Evolutionary conservation across 805 yeast genomes (phyloP).

Genomic region (Candida insectalens): DNA sequence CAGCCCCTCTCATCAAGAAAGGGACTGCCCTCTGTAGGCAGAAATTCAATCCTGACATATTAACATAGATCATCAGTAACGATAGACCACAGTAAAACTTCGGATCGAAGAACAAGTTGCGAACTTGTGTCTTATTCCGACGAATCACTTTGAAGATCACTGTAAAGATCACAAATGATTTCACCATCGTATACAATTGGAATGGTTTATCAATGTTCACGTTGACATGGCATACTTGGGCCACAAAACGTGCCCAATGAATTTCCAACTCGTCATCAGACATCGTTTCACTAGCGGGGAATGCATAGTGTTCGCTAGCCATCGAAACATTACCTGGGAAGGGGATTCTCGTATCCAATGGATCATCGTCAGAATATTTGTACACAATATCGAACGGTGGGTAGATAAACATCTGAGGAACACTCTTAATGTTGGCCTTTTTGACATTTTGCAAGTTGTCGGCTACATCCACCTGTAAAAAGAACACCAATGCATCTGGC

Average conservation of each 20-base stretch:
- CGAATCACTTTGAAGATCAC: slow-evolving; percentile 1
- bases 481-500: slow-evolving; percentile 28
- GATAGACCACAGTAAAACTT: slow-evolving; percentile 18
- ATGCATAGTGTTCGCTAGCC: slow-evolving; percentile 17
- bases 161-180: slow-evolving; percentile 2
- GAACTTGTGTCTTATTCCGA: not conserved
- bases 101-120: slow-evolving; percentile 1
- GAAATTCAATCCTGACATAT: slow-evolving; percentile 57
- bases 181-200: not conserved
- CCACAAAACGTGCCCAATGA: slow-evolving; percentile 1
- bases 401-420: slow-evolving; percentile 62
- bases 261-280: not conserved
- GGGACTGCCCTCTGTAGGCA: slow-evolving; percentile 53
- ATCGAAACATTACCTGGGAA: slow-evolving; percentile 9
- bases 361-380: slow-evolving; percentile 12
- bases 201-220: slow-evolving; percentile 1
- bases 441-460: slow-evolving; percentile 32
- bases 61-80: slow-evolving; percentile 30
- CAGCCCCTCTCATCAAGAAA: slow-evolving; percentile 42
- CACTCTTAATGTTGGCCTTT: slow-evolving; percentile 33
- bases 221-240: slow-evolving; percentile 1
- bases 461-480: slow-evolving; percentile 41
- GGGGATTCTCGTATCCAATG: slow-evolving; percentile 9
- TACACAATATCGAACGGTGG: slow-evolving; percentile 28
- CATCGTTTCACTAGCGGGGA: not conserved